phyloP scores from a whole-genome alignment of 768 basidiomycete species.

The Mycena polygramma region DNA sequence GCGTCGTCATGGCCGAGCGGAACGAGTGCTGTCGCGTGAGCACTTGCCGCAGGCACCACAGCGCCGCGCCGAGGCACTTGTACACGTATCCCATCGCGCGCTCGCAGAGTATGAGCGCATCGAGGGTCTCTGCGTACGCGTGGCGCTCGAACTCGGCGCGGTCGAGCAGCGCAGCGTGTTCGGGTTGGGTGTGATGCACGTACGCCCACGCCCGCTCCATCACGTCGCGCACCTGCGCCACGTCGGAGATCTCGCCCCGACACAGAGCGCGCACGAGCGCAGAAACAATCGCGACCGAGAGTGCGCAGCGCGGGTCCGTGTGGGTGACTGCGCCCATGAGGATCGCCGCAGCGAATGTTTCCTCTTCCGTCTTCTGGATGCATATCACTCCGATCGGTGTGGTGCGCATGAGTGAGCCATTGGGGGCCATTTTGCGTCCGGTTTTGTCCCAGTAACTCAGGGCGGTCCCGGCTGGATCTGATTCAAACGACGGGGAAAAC shows the following conservation, averaged over 20 bases:
- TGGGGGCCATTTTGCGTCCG: slow-evolving; percentile 34
- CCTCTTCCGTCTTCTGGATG: slow-evolving; percentile 35
- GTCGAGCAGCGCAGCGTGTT: slow-evolving; percentile 29
- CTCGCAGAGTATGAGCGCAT: slow-evolving; percentile 31
- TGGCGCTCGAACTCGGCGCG: slow-evolving; percentile 36
- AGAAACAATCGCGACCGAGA: slow-evolving; percentile 42
- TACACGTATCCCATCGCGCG: slow-evolving; percentile 41
- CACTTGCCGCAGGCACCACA: slow-evolving; percentile 40
- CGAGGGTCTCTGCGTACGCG: slow-evolving; percentile 36
- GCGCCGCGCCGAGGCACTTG: slow-evolving; percentile 40
- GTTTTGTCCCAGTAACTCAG: slow-evolving; percentile 35
- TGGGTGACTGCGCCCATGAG: slow-evolving; percentile 41
- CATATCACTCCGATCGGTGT: slow-evolving; percentile 41
- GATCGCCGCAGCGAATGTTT: slow-evolving; percentile 39
- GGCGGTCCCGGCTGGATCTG: slow-evolving; percentile 34
- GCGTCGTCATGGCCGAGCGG: slow-evolving; percentile 37
- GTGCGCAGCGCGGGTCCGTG: slow-evolving; percentile 40
- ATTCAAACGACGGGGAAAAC: slow-evolving; percentile 24
- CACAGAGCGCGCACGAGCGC: slow-evolving; percentile 38
- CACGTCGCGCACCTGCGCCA: slow-evolving; percentile 25
- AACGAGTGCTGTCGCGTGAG: slow-evolving; percentile 37
- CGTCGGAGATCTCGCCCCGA: slow-evolving; percentile 29
- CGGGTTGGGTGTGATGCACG: slow-evolving; percentile 12
- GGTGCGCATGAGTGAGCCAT: slow-evolving; percentile 43
- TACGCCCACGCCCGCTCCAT: slow-evolving; percentile 40